A percentile compares a stretch with the other conserved stretches of the same genome.
Evolutionary conservation across 2,329 filamentous ascomycete genomes (phyloP).

Genomic region (Colletotrichum sp.): DNA sequence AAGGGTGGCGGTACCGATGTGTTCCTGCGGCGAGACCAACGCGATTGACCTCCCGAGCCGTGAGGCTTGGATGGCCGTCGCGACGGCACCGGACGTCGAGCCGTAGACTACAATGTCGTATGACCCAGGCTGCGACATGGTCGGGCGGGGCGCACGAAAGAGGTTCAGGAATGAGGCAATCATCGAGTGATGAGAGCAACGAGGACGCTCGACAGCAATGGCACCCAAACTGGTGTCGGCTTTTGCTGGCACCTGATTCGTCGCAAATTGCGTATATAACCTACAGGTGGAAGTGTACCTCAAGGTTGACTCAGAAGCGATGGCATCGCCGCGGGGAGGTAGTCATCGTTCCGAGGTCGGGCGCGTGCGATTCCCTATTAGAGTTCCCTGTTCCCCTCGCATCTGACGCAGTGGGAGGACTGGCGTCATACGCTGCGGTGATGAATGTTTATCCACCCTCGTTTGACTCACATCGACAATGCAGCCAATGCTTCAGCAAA

Average conservation of each 20-base stretch:
- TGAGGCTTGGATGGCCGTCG: neutral
- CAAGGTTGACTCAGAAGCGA: neutral
- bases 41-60: neutral
- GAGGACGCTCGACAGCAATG: neutral
- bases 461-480: neutral
- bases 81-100: neutral
- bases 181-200: neutral
- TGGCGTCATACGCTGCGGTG: neutral
- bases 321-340: neutral
- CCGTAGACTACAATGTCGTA: neutral
- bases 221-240: neutral
- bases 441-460: neutral
- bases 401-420: neutral
- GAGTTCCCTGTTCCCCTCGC: neutral
- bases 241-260: neutral
- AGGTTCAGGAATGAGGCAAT: neutral
- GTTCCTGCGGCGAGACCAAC: neutral
- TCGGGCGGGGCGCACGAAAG: neutral
- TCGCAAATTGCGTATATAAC: neutral
- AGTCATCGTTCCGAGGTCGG: neutral
- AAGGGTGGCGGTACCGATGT: neutral
- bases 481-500: rapidly evolving
- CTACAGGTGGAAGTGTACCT: rapidly evolving
- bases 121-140: neutral
- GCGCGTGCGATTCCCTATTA: neutral